Base-by-base conservation (phyloP, 2,329 filamentous ascomycete species). In the Ophiostoma tasmaniense region DNA sequence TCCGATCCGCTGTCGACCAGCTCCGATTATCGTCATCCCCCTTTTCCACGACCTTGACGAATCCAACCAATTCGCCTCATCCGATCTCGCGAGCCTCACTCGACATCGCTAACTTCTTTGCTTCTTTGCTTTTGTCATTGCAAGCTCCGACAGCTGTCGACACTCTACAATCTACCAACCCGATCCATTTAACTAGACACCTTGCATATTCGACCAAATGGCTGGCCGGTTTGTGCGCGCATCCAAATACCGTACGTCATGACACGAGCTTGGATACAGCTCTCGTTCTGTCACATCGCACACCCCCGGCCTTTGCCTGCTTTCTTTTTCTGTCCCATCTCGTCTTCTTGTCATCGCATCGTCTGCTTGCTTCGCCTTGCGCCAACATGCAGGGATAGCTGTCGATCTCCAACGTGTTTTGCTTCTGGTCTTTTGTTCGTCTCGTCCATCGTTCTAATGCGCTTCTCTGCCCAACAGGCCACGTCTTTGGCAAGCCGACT, bases 401-500 rank as follows among this genome's bases (percentile, higher is more conserved):
- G 59, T 35, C 33, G 59, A 64, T 64, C 59, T 37, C 50, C 55
- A 61, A 61, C 55, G 25, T 66, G n/a, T 22, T 45, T 6, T 45
- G 11, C 17, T 7, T n/a, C 17, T 45, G 42, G 5, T 20, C 6
- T 59, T 45, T 67, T 67, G n/a, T n/a, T 33, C n/a, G 39, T 66
- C 33, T 35, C 39, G 30, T 62, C 45, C 33, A 50, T 69, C 17
- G 4, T 37, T 66, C 33, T 64, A 37, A 64, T 37, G 61, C 33
- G 33, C 20, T 37, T 35, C 33, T 37, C 20, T 37, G 45, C 55
- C 39, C 52, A 42, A 69, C 80, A 97, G 94, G 94, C 85, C 95
- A 99, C 85, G 91, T 99, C 82, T 99, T 97, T 83, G 95, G 95
- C 79, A 95, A 96, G 82, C 83, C 92, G 72, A 96, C 93, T 74